phyloP scores from a whole-genome alignment of 768 basidiomycete genomes.

The Hypsizygus marmoreus region DNA sequence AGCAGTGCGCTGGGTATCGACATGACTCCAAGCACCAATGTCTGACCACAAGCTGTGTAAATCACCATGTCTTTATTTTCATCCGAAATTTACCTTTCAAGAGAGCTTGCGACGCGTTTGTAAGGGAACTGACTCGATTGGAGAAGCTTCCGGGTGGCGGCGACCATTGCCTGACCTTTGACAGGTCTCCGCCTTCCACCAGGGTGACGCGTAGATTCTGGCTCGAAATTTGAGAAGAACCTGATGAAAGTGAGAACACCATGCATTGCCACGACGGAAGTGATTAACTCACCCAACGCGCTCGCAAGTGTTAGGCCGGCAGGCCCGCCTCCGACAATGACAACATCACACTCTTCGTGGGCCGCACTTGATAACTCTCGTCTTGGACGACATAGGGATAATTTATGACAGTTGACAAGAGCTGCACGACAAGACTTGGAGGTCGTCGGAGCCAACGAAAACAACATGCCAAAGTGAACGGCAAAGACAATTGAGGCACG shows the following conservation, averaged over 20 bases:
- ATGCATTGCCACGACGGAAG: constrained; percentile 3
- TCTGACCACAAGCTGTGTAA: constrained; percentile 40
- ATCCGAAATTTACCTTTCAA: constrained; percentile 52
- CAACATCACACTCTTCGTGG: constrained; percentile 74
- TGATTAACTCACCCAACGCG: constrained; percentile 66
- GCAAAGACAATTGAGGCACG: constrained; percentile 9
- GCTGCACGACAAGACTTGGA: constrained; percentile 6
- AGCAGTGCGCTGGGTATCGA: constrained; percentile 67
- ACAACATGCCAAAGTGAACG: background rate
- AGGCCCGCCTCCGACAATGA: constrained; percentile 94
- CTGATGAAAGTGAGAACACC: constrained; percentile 33
- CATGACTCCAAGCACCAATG: constrained; percentile 81
- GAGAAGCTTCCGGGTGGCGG: constrained; percentile 59
- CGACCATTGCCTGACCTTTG: constrained; percentile 68
- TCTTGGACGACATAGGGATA: background rate
- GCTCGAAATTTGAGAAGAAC: constrained; percentile 51
- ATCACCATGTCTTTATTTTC: constrained; percentile 2
- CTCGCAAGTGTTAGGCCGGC: constrained; percentile 88
- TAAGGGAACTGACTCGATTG: constrained; percentile 86
- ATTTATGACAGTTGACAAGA: background rate
- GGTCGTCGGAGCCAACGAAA: constrained; percentile 6
- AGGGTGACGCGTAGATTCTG: constrained; percentile 65
- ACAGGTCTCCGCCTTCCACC: constrained; percentile 81
- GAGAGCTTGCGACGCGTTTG: constrained; percentile 69
- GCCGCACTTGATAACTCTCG: constrained; percentile 10